Evolutionary conservation across 805 yeast genomes (phyloP), one percentile per base, ranked within the genome.

Genomic region (Kodamaea sagamina): DNA sequence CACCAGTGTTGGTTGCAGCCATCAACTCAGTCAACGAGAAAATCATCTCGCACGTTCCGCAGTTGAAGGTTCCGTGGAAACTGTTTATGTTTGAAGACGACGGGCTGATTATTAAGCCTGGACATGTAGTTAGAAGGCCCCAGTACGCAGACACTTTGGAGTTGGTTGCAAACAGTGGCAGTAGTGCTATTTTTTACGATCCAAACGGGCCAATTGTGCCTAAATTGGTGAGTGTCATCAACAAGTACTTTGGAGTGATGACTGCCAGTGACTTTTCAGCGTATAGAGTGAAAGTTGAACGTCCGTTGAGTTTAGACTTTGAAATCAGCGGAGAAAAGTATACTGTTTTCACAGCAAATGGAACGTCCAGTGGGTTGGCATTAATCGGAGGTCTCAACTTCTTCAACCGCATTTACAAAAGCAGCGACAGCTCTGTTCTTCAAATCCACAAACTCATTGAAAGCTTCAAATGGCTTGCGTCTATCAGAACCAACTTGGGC

Each of bases 381-480:
- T 65, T 92, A 37, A 54, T 85, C 11, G 75, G 89, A 2, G 97
- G 95, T 0, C 66, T 92, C 36, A 78, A 80, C 36, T 77, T 89
- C 22, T 71, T 85, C 65, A 75, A 80, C 47, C 62, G 61, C 21
- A 47, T 64, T 3, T 57, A 61, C 12, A 42, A 50, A 6, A 43
- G 41, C 1, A 10, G 29, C 3, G 67, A 62, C 32, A 50, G 49
- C 9, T 41, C 43, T 7, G 56, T 51, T 4, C 42, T 75, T 9
- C 72, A 77, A 10, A 68, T 81, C 2, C 97, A 87, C 55, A 72
- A 86, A 43, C 58, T 89, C 6, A 68, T 89, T 8, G 99, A 92
- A 63, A 68, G 86, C 2, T 88, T 92, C 95, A 92, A 92, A 63
- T 92, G 97, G 96, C 77, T 89, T 78, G 87, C 90, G 0, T 76